These are phyloP conservation scores for Ajuga chamaepitys DNA, from an alignment of 257 asterid species.

Conservation along the genomic window DNA sequence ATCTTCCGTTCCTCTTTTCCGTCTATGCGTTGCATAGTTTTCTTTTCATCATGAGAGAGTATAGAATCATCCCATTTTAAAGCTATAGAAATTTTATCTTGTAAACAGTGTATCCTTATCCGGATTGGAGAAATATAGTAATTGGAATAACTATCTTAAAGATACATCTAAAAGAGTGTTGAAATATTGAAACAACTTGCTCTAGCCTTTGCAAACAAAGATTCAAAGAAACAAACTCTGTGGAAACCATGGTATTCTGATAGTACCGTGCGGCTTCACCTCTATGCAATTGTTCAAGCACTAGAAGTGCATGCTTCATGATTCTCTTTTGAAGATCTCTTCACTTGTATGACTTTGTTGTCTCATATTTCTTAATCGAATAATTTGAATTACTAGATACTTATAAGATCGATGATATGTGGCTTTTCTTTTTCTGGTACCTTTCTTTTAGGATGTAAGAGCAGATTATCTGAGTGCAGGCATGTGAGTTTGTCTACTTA, in stretches of 20 bases:
- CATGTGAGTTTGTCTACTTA: conserved; percentile 17
- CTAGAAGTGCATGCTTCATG: not conserved
- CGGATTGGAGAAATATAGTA: not conserved
- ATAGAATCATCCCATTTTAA: not conserved
- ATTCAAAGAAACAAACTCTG: not conserved
- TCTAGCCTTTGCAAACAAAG: conserved; percentile 3
- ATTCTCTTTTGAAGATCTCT: conserved; percentile 9
- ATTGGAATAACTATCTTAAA: not conserved
- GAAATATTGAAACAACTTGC: not conserved
- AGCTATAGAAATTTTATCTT: not conserved
- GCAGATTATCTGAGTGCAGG: conserved; percentile 9
- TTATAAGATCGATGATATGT: not conserved
- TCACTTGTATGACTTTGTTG: not conserved
- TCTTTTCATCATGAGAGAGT: conserved; percentile 1
- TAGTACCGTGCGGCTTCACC: not conserved
- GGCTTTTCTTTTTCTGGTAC: not conserved
- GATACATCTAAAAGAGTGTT: not conserved
- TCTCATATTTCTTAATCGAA: not conserved
- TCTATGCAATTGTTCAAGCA: not conserved
- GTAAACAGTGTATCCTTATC: conserved; percentile 1
- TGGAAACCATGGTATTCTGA: not conserved
- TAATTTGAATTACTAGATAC: no score
- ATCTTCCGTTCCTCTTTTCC: not conserved
- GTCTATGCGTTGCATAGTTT: conserved; percentile 2
- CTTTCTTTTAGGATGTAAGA: not conserved